Evolutionary conservation across 192 early-diverging fungal species (phyloP).

Genomic region (Phycomyces nitens): DNA sequence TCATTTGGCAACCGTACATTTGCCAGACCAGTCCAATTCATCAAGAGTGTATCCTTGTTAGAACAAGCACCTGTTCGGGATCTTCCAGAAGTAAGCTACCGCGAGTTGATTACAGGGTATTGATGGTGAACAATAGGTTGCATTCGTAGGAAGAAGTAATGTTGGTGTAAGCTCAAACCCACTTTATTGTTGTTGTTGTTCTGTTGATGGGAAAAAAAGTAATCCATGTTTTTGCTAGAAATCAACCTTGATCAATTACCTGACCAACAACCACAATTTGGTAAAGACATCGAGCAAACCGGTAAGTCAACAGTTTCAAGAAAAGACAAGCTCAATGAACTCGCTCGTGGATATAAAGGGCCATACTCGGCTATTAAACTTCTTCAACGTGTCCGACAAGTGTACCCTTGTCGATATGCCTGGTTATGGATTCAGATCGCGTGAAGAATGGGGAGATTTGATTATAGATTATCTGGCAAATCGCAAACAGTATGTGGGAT

Average conservation of each 20-base stretch:
- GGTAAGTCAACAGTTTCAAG: slow-evolving; percentile 38
- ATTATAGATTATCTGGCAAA: slow-evolving; percentile 41
- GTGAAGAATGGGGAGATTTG: slow-evolving; percentile 51
- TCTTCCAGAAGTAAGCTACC: slow-evolving; percentile 20
- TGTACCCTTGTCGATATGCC: slow-evolving; percentile 54
- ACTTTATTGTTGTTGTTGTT: background rate
- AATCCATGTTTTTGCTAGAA: slow-evolving; percentile 25
- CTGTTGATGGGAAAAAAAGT: background rate
- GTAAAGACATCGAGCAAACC: slow-evolving; percentile 54
- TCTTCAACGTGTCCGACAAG: slow-evolving; percentile 45
- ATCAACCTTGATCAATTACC: slow-evolving; percentile 51
- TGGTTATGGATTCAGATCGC: slow-evolving; percentile 51
- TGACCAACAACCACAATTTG: slow-evolving; percentile 43
- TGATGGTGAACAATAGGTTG: slow-evolving; percentile 33
- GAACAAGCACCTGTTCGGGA: slow-evolving; percentile 24
- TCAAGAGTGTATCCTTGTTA: slow-evolving; percentile 26
- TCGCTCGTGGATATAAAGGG: slow-evolving; percentile 28
- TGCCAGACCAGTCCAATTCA: slow-evolving; percentile 18
- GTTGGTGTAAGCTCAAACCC: slow-evolving; percentile 37
- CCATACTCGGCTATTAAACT: slow-evolving; percentile 52
- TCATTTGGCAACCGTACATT: slow-evolving; percentile 19
- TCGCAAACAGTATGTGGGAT: slow-evolving; percentile 37
- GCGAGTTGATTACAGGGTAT: background rate
- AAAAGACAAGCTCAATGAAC: background rate
- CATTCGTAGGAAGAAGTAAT: slow-evolving; percentile 55